A percentile compares a stretch with the other conserved stretches of the same genome.
Evolutionary conservation across 768 basidiomycete species (phyloP).

Genomic region (Termitomyces bulborhizus): DNA sequence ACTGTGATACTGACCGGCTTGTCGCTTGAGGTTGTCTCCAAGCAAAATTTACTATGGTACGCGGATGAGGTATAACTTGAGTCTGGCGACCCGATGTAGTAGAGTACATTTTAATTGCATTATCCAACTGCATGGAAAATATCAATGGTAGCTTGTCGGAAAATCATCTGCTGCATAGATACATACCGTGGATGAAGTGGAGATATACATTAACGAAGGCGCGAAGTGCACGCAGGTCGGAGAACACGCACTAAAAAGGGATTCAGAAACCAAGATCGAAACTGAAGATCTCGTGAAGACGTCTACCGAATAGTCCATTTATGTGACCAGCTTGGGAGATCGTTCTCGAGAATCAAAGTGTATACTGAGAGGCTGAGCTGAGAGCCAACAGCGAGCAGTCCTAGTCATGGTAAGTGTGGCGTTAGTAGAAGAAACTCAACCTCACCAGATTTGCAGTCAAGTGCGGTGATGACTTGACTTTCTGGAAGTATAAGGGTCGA

Average conservation of each 20-base stretch:
- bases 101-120: constrained; percentile 57
- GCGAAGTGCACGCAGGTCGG: constrained; percentile 56
- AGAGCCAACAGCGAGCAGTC: constrained; percentile 69
- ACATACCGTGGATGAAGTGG: constrained; percentile 53
- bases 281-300: neutral
- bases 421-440: neutral
- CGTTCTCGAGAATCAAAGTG: constrained; percentile 73
- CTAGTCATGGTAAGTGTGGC: constrained; percentile 35
- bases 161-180: neutral
- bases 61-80: constrained; percentile 67
- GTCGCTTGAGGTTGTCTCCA: constrained; percentile 72
- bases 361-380: constrained; percentile 60
- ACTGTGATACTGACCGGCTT: constrained; percentile 37
- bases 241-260: constrained; percentile 34
- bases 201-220: constrained; percentile 74
- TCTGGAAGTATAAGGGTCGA: constrained; percentile 69
- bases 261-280: neutral
- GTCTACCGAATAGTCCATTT: constrained; percentile 69
- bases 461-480: constrained; percentile 44
- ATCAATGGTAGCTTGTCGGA: neutral
- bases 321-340: constrained; percentile 75
- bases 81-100: constrained; percentile 67
- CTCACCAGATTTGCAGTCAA: constrained; percentile 73
- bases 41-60: constrained; percentile 58
- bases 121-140: constrained; percentile 39